These are phyloP conservation scores for Talinum fruticosum DNA, from an alignment of 148 eudicot genomes.

Conservation along the genomic window DNA sequence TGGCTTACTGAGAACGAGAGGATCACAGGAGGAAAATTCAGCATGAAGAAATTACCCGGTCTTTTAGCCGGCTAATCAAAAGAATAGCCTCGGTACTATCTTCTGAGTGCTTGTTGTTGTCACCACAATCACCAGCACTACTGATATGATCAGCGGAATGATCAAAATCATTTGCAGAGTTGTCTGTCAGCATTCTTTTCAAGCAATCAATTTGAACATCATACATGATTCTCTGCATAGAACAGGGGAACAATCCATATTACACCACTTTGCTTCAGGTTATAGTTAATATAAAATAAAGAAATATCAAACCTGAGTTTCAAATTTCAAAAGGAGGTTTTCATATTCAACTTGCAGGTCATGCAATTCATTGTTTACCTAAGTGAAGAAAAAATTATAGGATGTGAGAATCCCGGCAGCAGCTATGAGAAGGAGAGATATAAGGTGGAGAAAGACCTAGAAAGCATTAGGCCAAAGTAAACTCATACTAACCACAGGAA, in stretches of 20 bases:
- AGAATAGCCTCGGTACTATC: conserved; percentile 58
- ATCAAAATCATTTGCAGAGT: conserved; percentile 25
- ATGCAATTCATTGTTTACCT: conserved; percentile 56
- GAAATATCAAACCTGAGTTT: conserved; percentile 56
- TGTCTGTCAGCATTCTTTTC: conserved; percentile 53
- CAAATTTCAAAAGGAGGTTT: conserved; percentile 58
- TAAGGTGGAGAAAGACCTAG: neutral
- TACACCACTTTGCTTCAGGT: conserved; percentile 3
- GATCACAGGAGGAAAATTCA: neutral
- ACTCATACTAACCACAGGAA: conserved; percentile 38
- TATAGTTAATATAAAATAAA: neutral
- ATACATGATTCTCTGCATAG: conserved; percentile 52
- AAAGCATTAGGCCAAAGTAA: conserved; percentile 9
- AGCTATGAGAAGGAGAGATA: conserved; percentile 10
- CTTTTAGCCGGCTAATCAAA: conserved; percentile 67
- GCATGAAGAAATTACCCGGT: conserved; percentile 48
- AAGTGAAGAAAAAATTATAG: conserved; percentile 24
- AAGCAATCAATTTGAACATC: conserved; percentile 69
- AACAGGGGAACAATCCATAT: neutral
- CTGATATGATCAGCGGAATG: conserved; percentile 14
- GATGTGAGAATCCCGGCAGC: conserved; percentile 21
- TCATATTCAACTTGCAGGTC: conserved; percentile 68
- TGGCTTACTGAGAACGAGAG: neutral
- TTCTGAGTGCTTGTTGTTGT: conserved; percentile 25
- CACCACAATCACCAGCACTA: conserved; percentile 17